Evolutionary conservation across 305 asterid genomes (phyloP), one percentile per base, ranked within the genome.

Genomic region (Solanum hybrid): DNA sequence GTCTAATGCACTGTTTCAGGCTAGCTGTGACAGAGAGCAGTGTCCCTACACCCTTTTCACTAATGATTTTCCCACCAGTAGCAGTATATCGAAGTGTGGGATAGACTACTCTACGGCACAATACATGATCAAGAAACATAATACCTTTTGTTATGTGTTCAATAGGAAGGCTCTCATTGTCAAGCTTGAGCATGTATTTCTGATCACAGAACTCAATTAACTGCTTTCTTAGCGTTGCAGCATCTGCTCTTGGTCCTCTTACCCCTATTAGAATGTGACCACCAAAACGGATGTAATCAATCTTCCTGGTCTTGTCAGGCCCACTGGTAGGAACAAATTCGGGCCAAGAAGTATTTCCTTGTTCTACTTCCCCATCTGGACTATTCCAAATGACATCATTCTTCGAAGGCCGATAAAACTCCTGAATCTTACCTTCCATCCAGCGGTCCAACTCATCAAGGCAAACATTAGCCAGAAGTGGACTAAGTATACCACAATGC

Each of bases 321-420:
- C 99, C 99, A 87, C 98, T 96, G 2, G 99, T 95, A 4, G 99
- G 99, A 38, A 97, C 99, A 89, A 97, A 97, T 89, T 97, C 99
- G 3, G 99, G 99, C 99, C 99, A 97, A 60, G 99, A 97, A 36
- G 99, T 97, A 89, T 96, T 97, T 36, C 98, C 99, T 88, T 96
- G 99, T 77, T 97, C 98, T 11, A 92, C 93, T 90, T 97, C 98
- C 79, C 96, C 98, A 24, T 95, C 95, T 7, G 97, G 94, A 72
- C 91, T 91, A 89, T 95, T 97, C 99, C 99, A 97, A 93, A 97
- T 96, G 90, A 97, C 98, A 89, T 97, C 99, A 89, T 89, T 96
- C 13, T 95, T 92, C 2, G 99, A 97, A 17, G 99, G 98, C 88
- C 89, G 94, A 88, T 95, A 97, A 56, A 97, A 95, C 89, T 96